These are phyloP conservation scores for Astrothelium macrocarpum DNA, from an alignment of 495 filamentous ascomycete genomes.

Conservation along the genomic window DNA sequence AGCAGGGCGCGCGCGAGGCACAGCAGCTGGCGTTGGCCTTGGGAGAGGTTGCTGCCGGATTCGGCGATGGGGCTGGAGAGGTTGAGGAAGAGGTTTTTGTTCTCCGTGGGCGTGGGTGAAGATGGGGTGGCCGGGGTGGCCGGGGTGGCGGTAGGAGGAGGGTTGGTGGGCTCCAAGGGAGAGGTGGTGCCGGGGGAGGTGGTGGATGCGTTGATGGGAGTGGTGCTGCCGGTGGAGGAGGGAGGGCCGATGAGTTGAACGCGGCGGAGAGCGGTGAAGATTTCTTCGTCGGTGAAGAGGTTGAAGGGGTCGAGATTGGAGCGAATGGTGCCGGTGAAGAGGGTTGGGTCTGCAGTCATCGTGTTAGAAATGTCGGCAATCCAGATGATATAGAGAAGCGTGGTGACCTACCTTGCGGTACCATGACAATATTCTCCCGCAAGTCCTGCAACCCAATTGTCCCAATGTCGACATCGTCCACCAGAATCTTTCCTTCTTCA, in stretches of 20 bases:
- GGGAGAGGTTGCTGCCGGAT: slow-evolving; percentile 90
- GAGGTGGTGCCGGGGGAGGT: slow-evolving; percentile 27
- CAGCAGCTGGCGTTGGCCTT: slow-evolving; percentile 91
- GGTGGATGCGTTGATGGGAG: slow-evolving; percentile 59
- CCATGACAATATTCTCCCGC: slow-evolving; percentile 89
- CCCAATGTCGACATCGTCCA: slow-evolving; percentile 84
- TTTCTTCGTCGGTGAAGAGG: slow-evolving; percentile 82
- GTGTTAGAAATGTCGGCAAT: not conserved
- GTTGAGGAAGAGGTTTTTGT: slow-evolving; percentile 92
- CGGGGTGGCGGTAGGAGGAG: slow-evolving; percentile 25
- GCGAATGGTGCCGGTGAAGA: slow-evolving; percentile 92
- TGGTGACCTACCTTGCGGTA: slow-evolving; percentile 56
- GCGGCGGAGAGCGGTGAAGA: slow-evolving; percentile 78
- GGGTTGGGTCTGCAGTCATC: slow-evolving; percentile 59
- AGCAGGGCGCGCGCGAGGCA: slow-evolving; percentile 92
- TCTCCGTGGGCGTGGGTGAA: slow-evolving; percentile 36
- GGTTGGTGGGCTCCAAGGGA: slow-evolving; percentile 33
- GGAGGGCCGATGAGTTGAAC: slow-evolving; percentile 75
- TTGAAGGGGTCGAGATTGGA: slow-evolving; percentile 93
- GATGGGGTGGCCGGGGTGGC: slow-evolving; percentile 23
- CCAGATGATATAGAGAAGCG: not conserved
- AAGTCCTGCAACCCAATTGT: slow-evolving; percentile 84
- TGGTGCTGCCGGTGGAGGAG: slow-evolving; percentile 33
- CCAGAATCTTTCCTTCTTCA: slow-evolving; percentile 77
- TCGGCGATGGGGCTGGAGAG: slow-evolving; percentile 77